Base-by-base conservation (phyloP, 169 alveolate species). In the Plasmodium billcollinsi region DNA sequence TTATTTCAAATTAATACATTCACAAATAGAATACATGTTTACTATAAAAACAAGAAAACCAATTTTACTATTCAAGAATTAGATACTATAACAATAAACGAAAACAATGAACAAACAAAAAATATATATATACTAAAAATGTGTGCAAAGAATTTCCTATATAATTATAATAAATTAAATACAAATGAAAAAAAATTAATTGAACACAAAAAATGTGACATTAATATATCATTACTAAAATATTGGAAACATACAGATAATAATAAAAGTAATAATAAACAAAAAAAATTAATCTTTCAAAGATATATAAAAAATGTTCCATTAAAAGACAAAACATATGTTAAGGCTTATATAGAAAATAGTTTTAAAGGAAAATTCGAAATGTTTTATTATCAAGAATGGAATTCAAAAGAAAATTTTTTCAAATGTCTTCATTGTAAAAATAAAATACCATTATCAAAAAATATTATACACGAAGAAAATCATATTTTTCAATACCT, bases 121-220 rank as follows among this genome's bases (percentile, higher is more conserved):
- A 65, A 29, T 24, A 59, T 8, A 52, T 15, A 12, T 15, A 14
- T 43, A n/a, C 43, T 74, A 24, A 74, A 39, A 61, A 75, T 20
- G 39, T 75, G 75, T 74, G 89, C 89, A 12, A 47, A n/a, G 18
- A 63, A 62, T 45, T 75, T 75, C 29, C 14, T 75, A 29, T 56
- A 50, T 62, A 75, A 75, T 47, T 75, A 75, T 59, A 75, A 75
- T 47, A 75, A 75, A 29, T 56, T 75, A 75, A 75, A 54, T 39
- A 47, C 45, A 20, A 62, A 62, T 49, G 75, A 75, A 47, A 75
- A 63, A 56, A 75, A 63, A 67, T 49, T 61, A 63, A 75, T 75
- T 54, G 89, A 75, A 75, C 62, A 75, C 9, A 75, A 75, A 75
- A 75, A 75, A 75, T 62, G 89, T 12, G 89, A 75, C 14, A 63